A percentile compares a stretch with the other conserved stretches of the same genome.
Evolutionary conservation across 2,329 filamentous ascomycete genomes (phyloP).

Genomic region (Remersonia thermophila): DNA sequence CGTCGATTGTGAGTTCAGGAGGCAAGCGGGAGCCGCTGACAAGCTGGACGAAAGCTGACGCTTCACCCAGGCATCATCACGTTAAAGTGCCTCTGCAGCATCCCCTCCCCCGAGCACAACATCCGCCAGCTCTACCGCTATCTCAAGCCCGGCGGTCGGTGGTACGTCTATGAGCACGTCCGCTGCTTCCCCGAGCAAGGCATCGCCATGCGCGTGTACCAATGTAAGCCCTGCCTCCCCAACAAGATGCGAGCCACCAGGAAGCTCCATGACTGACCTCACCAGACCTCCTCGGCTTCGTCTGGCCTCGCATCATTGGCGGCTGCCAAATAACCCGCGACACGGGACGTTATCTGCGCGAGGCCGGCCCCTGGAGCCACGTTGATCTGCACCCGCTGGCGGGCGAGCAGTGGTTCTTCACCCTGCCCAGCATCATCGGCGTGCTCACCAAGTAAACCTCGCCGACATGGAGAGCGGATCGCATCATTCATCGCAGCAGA

Average conservation of each 20-base stretch:
- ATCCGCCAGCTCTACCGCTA: constrained; percentile 42
- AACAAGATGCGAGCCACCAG: not conserved
- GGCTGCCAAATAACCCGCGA: constrained; percentile 39
- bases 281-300: constrained; percentile 36
- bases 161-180: constrained; percentile 54
- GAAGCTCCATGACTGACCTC: not conserved
- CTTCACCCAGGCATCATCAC: constrained; percentile 41
- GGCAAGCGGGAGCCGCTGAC: too few species aligned
- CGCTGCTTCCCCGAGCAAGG: constrained; percentile 22
- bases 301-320: constrained; percentile 40
- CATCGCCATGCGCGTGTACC: constrained; percentile 33
- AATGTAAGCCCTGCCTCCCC: constrained; percentile 32
- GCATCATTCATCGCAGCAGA: too few species aligned
- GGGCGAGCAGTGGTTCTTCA: constrained; percentile 29
- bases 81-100: constrained; percentile 50
- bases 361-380: constrained; percentile 38
- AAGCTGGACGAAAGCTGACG: too few species aligned
- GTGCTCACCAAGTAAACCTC: constrained; percentile 37
- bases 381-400: constrained; percentile 33
- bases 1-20: constrained; percentile 31
- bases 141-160: constrained; percentile 48
- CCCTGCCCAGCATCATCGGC: constrained; percentile 39
- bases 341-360: constrained; percentile 33
- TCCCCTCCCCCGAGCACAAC: constrained; percentile 46
- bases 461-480: too few species aligned